Conservation (phyloP, 352 stramenopile genomes). For the Saprolegnia diclina region DNA sequence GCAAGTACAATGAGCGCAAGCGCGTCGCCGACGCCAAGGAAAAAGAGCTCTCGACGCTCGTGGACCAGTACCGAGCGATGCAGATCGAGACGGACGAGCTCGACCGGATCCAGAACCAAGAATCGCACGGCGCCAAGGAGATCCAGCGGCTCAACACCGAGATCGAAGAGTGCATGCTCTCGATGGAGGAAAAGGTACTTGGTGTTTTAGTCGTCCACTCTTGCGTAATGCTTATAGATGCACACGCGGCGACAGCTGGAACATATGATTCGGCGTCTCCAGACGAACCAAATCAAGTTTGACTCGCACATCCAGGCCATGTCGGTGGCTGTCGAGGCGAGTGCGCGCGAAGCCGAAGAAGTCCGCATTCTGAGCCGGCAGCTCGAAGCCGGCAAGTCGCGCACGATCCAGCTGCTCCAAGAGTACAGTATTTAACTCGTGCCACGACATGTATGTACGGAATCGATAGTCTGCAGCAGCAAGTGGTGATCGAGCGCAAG, state of each 20-base stretch:
- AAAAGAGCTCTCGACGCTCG: slow-evolving; percentile 52
- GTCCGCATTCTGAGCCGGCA: slow-evolving; percentile 70
- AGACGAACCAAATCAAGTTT: slow-evolving; percentile 65
- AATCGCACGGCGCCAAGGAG: slow-evolving; percentile 69
- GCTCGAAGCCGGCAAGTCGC: slow-evolving; percentile 67
- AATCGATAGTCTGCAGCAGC: slow-evolving; percentile 45
- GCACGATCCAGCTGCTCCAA: slow-evolving; percentile 68
- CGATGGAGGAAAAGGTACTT: slow-evolving; percentile 52
- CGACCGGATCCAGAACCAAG: slow-evolving; percentile 65
- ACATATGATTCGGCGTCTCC: slow-evolving; percentile 74
- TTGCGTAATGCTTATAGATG: slow-evolving; percentile 51
- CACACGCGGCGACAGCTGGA: slow-evolving; percentile 61
- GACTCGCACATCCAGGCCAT: slow-evolving; percentile 64
- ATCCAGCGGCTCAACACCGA: slow-evolving; percentile 59
- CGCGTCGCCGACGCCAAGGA: slow-evolving; percentile 55
- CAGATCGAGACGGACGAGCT: slow-evolving; percentile 68
- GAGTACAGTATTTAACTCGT: too few relatives aligned
- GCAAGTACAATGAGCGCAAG: slow-evolving; percentile 80
- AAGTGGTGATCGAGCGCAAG: slow-evolving; percentile 64
- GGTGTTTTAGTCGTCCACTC: background rate
- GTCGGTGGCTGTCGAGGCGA: slow-evolving; percentile 57
- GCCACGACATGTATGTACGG: too few relatives aligned
- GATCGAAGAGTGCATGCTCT: slow-evolving; percentile 57
- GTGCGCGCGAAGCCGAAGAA: slow-evolving; percentile 56
- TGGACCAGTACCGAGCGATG: slow-evolving; percentile 64